Conservation (phyloP, 495 filamentous ascomycete species). For the Beverwykella pulmonaria region DNA sequence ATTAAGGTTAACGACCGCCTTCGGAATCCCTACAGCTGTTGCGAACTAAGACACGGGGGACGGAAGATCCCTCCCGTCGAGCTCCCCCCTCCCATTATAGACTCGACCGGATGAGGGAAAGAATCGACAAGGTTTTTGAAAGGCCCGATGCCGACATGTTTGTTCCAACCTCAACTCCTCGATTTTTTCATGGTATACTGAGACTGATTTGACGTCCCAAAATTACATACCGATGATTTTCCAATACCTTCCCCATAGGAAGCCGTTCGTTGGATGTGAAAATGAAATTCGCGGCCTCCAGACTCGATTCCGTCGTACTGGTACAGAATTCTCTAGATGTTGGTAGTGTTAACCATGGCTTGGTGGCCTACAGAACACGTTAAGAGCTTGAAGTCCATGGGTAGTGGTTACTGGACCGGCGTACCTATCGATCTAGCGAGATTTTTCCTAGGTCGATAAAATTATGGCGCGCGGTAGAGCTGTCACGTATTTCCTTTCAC, state of each 20-base stretch:
- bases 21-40: conserved; percentile 8
- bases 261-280: too few species aligned
- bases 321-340: neutral
- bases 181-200: neutral
- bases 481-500: too few species aligned
- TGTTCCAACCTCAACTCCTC: neutral
- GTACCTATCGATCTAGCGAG: neutral
- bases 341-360: neutral
- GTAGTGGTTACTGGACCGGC: neutral
- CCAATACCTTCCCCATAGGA: neutral
- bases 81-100: neutral
- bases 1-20: neutral
- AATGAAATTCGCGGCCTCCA: too few species aligned
- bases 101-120: neutral
- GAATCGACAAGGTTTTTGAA: neutral
- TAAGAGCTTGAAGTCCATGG: neutral
- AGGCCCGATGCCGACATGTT: neutral
- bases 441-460: too few species aligned
- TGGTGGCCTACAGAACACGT: neutral
- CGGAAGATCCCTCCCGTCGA: conserved; percentile 6
- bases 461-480: too few species aligned
- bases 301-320: neutral
- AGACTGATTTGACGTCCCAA: neutral
- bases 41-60: neutral
- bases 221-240: too few species aligned